Evolutionary conservation across 768 basidiomycete genomes (phyloP), one percentile per base, ranked within the genome.

Genomic region (Pisolithus sp.): DNA sequence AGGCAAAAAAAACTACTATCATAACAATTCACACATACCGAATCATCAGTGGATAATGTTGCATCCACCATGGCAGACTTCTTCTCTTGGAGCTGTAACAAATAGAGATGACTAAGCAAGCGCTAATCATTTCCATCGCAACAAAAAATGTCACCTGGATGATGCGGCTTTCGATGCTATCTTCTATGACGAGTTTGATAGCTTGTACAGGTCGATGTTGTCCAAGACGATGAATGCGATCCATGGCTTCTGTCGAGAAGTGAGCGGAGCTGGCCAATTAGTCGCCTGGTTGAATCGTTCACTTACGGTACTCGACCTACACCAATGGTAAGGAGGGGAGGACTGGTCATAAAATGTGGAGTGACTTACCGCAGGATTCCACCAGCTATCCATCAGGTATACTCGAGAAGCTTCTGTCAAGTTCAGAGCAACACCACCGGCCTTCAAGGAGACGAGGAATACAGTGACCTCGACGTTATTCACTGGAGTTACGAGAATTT

Each of bases 301-400:
- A 76, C 88, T 71, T 66, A 89, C 88, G 87, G 61, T 78, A 91
- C 72, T 89, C 89, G 49, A 89, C 85, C 79, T 81, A 48, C 13
- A 30, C 7, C 21, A 45, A 20, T 17, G 18, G 30, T 39, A 10
- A 50, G 24, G 15, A 43, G n/a, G 17, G 38, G 39, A 13, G 34
- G 1, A 34, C 30, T 34, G 34, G 47, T 21, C 39, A 21, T 49
- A 53, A 18, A 56, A 43, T 13, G 15, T 7, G 31, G 30, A 28
- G 37, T 18, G 47, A 53, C 51, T 71, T 48, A 86, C 89, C n/a
- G 93, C 93, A 7, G 94, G 94, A 64, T 98, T 98, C 94, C 94
- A 95, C 92, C 92, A 95, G 57, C 87, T 89, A 65, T 95, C 95
- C 93, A 97, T 95, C 61, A 96, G 79, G 68, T 92, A 95, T 18